These are phyloP conservation scores for Gossypium gossypioides DNA, from an alignment of 441 rosid genomes.

Conservation along the genomic window DNA sequence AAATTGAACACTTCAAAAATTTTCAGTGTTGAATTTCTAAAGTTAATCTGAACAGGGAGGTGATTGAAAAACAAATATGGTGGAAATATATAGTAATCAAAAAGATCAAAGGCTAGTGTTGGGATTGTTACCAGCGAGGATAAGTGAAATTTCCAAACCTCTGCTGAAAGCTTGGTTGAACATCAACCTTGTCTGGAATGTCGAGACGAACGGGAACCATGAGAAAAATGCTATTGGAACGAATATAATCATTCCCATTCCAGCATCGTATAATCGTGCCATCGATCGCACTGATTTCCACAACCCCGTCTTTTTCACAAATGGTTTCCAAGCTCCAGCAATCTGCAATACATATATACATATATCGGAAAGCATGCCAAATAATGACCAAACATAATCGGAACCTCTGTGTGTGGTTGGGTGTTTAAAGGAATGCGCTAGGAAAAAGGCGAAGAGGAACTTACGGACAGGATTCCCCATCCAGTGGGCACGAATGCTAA, in stretches of 20 bases:
- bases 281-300: conserved; percentile 89
- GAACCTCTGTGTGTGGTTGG: background rate
- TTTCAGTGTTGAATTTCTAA: background rate
- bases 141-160: conserved; percentile 87
- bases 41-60: background rate
- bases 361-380: no score
- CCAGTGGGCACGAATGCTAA: conserved; percentile 91
- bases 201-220: conserved; percentile 95
- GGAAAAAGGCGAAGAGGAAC: conserved; percentile 16
- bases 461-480: conserved; percentile 91
- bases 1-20: background rate
- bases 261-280: conserved; percentile 81
- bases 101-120: conserved; percentile 41
- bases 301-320: conserved; percentile 60
- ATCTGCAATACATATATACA: conserved; percentile 34
- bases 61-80: background rate
- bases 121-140: conserved; percentile 93
- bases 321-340: conserved; percentile 94
- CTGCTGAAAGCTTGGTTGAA: conserved; percentile 97
- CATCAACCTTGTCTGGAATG: conserved; percentile 97
- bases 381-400: background rate
- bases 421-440: background rate
- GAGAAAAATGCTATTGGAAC: conserved; percentile 75
- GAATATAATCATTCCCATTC: conserved; percentile 92
- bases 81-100: background rate